Base-by-base conservation (phyloP, 495 filamentous ascomycete genomes). In the Durotheca rogersii region DNA sequence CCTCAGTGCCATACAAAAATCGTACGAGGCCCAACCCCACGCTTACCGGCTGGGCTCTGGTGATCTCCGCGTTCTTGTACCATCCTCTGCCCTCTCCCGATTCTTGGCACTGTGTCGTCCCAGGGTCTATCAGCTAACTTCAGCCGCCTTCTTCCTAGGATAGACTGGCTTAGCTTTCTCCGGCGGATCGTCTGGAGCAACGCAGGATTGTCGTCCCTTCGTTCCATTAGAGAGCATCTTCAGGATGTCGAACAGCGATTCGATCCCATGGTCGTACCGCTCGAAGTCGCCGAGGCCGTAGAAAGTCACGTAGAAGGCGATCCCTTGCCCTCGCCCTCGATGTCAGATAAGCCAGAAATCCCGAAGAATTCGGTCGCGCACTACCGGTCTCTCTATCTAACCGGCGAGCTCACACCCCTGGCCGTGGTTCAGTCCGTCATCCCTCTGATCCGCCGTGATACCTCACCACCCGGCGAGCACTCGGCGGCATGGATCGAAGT, bases 181-280 rank as follows among this genome's bases (percentile, higher is more conserved):
- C 52, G 66, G 20, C 45, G 59, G 15, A 11, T 38, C 1, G 47
- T 65, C 34, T 95, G 86, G 86, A 70, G 64, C 46, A 89, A 88
- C 67, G 87, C 87, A 17, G 84, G 84, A 4, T 90, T 95, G 51
- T 68, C 64, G 36, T 58, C 70, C 4, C 74, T 93, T 10, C 75
- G 80, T 17, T 62, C 79, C 16, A 71, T 88, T 15, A 53, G 60
- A 12, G 58, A 65, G 7, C 67, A 82, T 30, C 76, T 94, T 10
- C 72, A 82, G 29, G 63, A 74, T 10, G 83, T 86, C 53, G 68
- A 80, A 35, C 77, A 84, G 11, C 79, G 86, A 50, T 90, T 81
- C 61, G 89, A 93, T 58, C 89, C 90, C 2, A 85, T 85, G 25
- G 84, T 94, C 30, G 80, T 88, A 17, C 87, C 85, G 1, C 56